Evolutionary conservation across 164 flowering plant genomes (phyloP), one percentile per base, ranked within the genome.

Genomic region (Hamamelis virginiana): DNA sequence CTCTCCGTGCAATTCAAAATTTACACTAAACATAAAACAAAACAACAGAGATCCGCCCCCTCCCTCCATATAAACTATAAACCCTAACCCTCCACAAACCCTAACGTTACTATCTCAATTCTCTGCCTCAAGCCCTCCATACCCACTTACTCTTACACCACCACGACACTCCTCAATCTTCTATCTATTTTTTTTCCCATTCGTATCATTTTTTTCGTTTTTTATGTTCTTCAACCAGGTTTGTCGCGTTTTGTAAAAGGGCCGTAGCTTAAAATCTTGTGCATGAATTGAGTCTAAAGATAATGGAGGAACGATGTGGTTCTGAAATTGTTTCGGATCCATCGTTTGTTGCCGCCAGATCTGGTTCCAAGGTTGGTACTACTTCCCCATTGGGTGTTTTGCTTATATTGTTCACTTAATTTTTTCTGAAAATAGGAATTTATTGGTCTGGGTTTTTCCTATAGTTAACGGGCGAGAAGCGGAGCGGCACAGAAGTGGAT

Each of bases 381-480:
- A 9, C 15, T 52, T 47, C n/a, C 46, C 46, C 3, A 22, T 43
- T 16, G 46, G 22, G 13, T 38, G 10, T 58, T 26, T 62, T 0
- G 6, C 16, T 57, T 63, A 4, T 58, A 44, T 65, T 38, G 48
- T 33, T 25, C 5, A 22, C 18, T 26, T 23, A 15, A 13, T 56
- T 33, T 61, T 47, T 26, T 63, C 44, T 26, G n/a, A n/a, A n/a
- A 64, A 14, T 3, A 16, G 21, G n/a, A 65, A 65, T 51, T 26
- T 12, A 1, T 9, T 45, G 16, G 9, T 65, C 65, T 21, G 45
- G 25, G 38, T 41, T 68, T 56, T 15, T 9, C 44, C 52, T 69
- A 69, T 50, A 44, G 78, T 25, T 61, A 46, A 64, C 28, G 23
- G 79, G 79, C 0, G 74, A 71, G 71, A 85, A 86, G 73, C 68